Evolutionary conservation across 2,329 filamentous ascomycete species (phyloP).

Genomic region (Cladosporium sp.): DNA sequence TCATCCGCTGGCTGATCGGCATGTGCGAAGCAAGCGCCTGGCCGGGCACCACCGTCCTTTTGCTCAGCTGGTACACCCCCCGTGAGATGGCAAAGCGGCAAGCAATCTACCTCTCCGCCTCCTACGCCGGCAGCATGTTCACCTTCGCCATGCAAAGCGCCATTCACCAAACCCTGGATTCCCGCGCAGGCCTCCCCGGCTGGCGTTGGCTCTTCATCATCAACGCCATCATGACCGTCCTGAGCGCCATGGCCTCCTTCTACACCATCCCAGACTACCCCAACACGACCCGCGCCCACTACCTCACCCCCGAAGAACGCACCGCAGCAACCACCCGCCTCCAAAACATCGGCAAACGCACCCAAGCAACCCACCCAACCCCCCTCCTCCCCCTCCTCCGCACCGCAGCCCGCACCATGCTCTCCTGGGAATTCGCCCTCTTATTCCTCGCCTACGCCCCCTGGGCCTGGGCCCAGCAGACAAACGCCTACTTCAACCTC

Average conservation of each 20-base stretch:
- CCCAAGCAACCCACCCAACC: neutral
- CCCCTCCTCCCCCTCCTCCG: slow-evolving; percentile 5
- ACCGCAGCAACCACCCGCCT: neutral
- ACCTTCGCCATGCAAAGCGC: slow-evolving; percentile 58
- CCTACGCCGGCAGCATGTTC: slow-evolving; percentile 56
- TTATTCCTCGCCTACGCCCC: slow-evolving; percentile 9
- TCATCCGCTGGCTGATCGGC: slow-evolving; percentile 40
- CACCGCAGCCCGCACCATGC: slow-evolving; percentile 4
- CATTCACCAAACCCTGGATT: slow-evolving; percentile 39
- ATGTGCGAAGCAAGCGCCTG: slow-evolving; percentile 55
- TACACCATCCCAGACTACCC: slow-evolving; percentile 12
- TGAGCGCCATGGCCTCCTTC: slow-evolving; percentile 1
- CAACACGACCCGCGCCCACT: slow-evolving; percentile 7
- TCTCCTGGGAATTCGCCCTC: slow-evolving; percentile 3
- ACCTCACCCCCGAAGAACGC: slow-evolving; percentile 3
- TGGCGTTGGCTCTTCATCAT: slow-evolving; percentile 54
- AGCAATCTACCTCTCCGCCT: slow-evolving; percentile 56
- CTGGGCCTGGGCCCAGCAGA: slow-evolving; percentile 10
- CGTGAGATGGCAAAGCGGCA: slow-evolving; percentile 57
- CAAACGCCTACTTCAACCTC: slow-evolving; percentile 12
- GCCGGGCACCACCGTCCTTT: slow-evolving; percentile 54
- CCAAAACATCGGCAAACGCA: slow-evolving; percentile 6
- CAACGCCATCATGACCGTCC: slow-evolving; percentile 47
- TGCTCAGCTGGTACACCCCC: slow-evolving; percentile 58
- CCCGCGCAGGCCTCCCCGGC: slow-evolving; percentile 44